Evolutionary conservation across 441 rosid genomes (phyloP), one percentile per base, ranked within the genome.

Genomic region (Sinapis alba): DNA sequence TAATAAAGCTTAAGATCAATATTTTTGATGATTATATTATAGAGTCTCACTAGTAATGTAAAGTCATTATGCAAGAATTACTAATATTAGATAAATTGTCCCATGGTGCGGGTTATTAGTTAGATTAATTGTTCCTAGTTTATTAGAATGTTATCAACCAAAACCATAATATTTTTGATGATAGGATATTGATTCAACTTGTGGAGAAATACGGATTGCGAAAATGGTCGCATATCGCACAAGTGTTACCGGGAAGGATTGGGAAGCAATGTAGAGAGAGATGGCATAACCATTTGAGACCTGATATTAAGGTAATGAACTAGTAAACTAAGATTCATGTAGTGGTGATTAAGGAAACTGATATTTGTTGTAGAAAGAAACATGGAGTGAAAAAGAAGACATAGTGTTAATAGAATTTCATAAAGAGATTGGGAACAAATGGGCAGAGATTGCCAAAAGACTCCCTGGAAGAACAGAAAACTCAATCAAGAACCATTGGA

Each of bases 401-500:
- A 89, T 41, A 80, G 82, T 91, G 6, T 81, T 96, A 7, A 92
- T 96, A 75, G 77, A 86, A 32, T 89, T 90, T 0, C 99, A 96
- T 75, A 75, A 74, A 59, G 93, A 90, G 76, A 88, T 96, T 50
- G 98, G 97, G 27, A 93, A 96, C 88, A 93, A 85, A 81, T 96
- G 99, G 99, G 99, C 98, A 10, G 98, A 93, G 75, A 91, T 96
- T 58, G 97, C 98, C 0, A 96, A 93, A 80, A 89, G 87, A 30
- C 82, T 96, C 36, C 98, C 96, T 0, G 99, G 99, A 58, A 86
- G 99, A 82, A 96, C 98, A 4, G 98, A 96, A 67, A 96, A 96
- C 76, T 91, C 98, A 7, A 96, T 96, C 69, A 96, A 96, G 74
- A 96, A 96, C 85, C 98, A 96, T 65, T 93, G 99, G 99, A 96